These are phyloP conservation scores for Trichosphaerium sp. DNA, from an alignment of 78 protist species.

Conservation along the genomic window DNA sequence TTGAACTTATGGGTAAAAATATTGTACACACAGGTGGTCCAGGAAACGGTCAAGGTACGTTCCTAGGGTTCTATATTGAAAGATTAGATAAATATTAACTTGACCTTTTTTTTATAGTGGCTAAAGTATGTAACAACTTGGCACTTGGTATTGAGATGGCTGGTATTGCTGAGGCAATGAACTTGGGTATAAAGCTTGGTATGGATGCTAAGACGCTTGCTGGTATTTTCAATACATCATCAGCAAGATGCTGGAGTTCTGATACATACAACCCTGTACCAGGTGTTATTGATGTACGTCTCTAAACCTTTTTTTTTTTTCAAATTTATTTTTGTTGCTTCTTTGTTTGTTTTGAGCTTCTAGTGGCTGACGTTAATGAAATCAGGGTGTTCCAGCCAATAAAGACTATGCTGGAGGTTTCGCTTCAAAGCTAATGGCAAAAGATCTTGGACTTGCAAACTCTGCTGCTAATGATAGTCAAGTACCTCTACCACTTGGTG, in stretches of 20 bases:
- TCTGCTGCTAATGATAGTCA: slow-evolving; percentile 51
- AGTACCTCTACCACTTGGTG: slow-evolving; percentile 50
- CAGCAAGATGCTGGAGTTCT: slow-evolving; percentile 88
- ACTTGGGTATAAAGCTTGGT: slow-evolving; percentile 71
- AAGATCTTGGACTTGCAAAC: slow-evolving; percentile 80
- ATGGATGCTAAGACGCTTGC: slow-evolving; percentile 82
- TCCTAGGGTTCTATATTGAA: too few relatives aligned
- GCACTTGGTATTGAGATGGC: slow-evolving; percentile 74
- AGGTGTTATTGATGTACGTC: slow-evolving; percentile 43
- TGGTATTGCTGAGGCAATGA: slow-evolving; percentile 80
- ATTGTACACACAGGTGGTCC: slow-evolving; percentile 73
- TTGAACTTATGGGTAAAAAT: slow-evolving; percentile 71
- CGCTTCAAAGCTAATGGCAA: slow-evolving; percentile 71
- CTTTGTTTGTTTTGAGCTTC: background rate
- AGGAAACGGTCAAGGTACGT: slow-evolving; percentile 65
- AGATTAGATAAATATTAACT: background rate
- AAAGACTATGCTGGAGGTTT: slow-evolving; percentile 86
- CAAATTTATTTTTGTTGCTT: background rate
- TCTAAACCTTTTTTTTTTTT: background rate
- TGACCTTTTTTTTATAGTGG: slow-evolving; percentile 20
- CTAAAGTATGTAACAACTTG: slow-evolving; percentile 83
- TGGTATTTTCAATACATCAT: slow-evolving; percentile 71
- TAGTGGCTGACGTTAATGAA: background rate
- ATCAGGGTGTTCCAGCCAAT: slow-evolving; percentile 28
- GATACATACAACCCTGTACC: slow-evolving; percentile 90